Base-by-base conservation (phyloP, 768 basidiomycete species). In the Pulveroboletus frians region DNA sequence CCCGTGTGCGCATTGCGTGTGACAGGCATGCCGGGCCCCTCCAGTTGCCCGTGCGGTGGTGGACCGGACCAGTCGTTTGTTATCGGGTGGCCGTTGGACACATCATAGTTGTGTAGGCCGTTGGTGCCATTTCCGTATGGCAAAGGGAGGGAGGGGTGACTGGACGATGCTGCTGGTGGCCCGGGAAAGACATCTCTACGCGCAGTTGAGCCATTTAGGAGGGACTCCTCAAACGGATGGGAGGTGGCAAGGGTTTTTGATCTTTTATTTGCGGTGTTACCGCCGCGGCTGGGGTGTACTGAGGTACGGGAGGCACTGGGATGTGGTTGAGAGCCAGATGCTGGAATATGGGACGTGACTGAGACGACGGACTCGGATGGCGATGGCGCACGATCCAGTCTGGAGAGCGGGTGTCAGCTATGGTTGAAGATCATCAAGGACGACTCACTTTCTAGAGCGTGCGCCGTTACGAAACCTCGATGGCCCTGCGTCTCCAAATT, bases 11-110 rank as follows among this genome's bases (percentile, higher is more conserved):
- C 46, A 38, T 67, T 74, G 37, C 84, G 71, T 36, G 78, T 73
- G 6, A 85, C 77, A 11, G 87, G 85, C 81, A 89, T 84, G 1
- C 87, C 87, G 9, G 87, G 87, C 3, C 87, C 87, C 57, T 87
- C 85, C 26, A 88, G 72, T 51, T 80, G 80, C 21, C 78, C 72
- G 29, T 68, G 79, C 5, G 77, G 71, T 52, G 48, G 72, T 10
- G 76, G 75, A 17, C 73, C 72, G 36, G 66, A 68, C 80, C 80
- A 82, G 51, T 80, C 79, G 40, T 50, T 65, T 10, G 61, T 43
- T 23, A 74, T 67, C 11, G 72, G 55, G 49, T 63, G 64, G 26
- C 70, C 54, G 9, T 69, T 60, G 32, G 67, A 32, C 9, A 71
- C 63, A 37, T 77, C 77, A 50, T 74, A 79, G 18, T 62, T 63